Conservation (phyloP, 306 rosid genomes). For the Mimosa pudica region DNA sequence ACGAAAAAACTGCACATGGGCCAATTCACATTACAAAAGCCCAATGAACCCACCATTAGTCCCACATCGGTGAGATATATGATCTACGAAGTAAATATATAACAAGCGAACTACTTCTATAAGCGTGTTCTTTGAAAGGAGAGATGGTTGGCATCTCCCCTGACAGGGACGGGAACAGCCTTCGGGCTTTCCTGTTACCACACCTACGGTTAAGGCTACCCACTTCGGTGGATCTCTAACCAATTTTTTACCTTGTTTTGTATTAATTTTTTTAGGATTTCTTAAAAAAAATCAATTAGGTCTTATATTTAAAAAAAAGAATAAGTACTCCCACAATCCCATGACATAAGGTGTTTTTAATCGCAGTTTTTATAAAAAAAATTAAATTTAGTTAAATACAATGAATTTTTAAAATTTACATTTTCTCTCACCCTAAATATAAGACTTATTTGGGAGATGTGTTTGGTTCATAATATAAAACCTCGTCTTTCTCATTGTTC, state of each 20-base stretch:
- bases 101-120: rapidly evolving
- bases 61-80: neutral
- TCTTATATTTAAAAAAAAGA: too few relatives aligned
- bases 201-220: constrained; percentile 24
- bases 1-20: neutral
- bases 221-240: constrained; percentile 22
- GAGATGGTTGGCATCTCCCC: constrained; percentile 39
- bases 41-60: neutral
- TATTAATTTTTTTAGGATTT: too few relatives aligned
- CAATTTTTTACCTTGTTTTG: neutral
- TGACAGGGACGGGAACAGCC: constrained; percentile 30
- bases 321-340: too few relatives aligned
- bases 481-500: too few relatives aligned
- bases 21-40: neutral
- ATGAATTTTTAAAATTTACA: too few relatives aligned
- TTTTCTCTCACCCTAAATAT: too few relatives aligned
- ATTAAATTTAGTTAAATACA: too few relatives aligned
- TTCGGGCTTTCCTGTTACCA: constrained; percentile 21
- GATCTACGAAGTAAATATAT: rapidly evolving
- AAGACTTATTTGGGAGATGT: too few relatives aligned
- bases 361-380: too few relatives aligned
- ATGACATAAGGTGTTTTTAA: too few relatives aligned
- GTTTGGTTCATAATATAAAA: too few relatives aligned
- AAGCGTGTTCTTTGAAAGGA: neutral
- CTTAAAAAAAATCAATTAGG: too few relatives aligned